Evolutionary conservation across 129 eudicot species (phyloP), one percentile per base, ranked within the genome.

Genomic region (Logfia minima): DNA sequence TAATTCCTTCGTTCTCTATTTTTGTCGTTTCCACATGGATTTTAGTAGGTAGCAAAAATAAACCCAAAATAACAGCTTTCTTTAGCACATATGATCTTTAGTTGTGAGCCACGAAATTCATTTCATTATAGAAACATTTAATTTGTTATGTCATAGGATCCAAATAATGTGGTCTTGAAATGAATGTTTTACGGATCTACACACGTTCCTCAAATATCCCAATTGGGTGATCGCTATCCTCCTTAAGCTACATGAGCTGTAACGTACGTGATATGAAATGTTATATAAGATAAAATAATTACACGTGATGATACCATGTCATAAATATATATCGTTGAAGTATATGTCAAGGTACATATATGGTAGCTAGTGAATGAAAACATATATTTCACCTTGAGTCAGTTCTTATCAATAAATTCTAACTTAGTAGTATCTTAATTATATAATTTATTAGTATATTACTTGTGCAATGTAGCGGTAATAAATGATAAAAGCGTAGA

Each of bases 171-270:
- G 51, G 77, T 35, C 3, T 45, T 45, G 43, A 22, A 35, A 70
- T 22, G 13, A n/a, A 32, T 7, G 45, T 64, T 79, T 70, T 79
- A 63, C 83, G 83, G 83, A 79, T 79, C 83, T 39, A 71, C 34
- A 8, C 83, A 79, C 71, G 83, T 79, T 51, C 64, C 24, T 79
- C 35, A 70, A 13, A 13, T 63, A 37, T 31, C 75, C 74, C 75
- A 59, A n/a, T 77, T 69, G 62, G 70, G 61, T 43, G 62, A 76
- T 76, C 6, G 5, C 65, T 45, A 76, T 66, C 66, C 21, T 65
- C 32, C 22, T 55, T 45, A 32, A 1, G 21, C 53, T 11, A 11
- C 16, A 43, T 51, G 65, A 76, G 51, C 34, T 48, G 72, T 53
- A 65, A 24, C 0, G 26, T 24, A 45, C 55, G 21, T 61, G 70